phyloP scores from a whole-genome alignment of 2,329 filamentous ascomycete species.

The Aspergillus jensenii region DNA sequence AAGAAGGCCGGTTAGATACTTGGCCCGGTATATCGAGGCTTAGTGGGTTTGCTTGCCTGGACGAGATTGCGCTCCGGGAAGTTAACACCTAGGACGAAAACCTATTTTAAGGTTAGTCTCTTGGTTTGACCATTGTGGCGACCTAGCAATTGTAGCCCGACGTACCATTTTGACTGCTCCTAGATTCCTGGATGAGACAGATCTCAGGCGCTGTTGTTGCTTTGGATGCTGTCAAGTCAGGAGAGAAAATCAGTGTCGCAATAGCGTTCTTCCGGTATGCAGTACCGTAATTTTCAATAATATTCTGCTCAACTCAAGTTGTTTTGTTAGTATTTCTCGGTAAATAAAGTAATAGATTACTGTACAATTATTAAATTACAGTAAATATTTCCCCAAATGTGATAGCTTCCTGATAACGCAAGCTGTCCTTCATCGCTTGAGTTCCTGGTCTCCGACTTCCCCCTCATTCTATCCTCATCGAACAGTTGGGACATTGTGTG shows the following conservation, averaged over 20 bases:
- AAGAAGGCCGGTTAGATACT: neutral
- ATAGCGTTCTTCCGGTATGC: constrained; percentile 34
- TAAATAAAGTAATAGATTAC: neutral
- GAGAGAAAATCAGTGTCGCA: constrained; percentile 35
- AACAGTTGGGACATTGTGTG: constrained; percentile 13
- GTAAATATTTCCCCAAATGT: neutral
- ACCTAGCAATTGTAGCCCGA: neutral
- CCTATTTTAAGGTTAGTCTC: constrained; percentile 43
- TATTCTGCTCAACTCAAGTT: neutral
- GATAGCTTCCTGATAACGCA: constrained; percentile 33
- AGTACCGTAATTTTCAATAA: constrained; percentile 8
- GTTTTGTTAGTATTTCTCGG: neutral
- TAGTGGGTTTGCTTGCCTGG: constrained; percentile 57
- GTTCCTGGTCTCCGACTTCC: constrained; percentile 14
- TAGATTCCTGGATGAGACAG: neutral
- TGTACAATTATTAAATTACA: constrained; percentile 11
- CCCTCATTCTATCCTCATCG: constrained; percentile 17
- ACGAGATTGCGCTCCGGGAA: constrained; percentile 83
- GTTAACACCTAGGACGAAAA: constrained; percentile 82
- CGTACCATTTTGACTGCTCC: constrained; percentile 32
- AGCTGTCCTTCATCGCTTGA: constrained; percentile 33
- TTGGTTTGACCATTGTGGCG: neutral
- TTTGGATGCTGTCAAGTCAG: constrained; percentile 15
- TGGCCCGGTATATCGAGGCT: neutral
- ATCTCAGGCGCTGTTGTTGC: neutral